Conservation (phyloP, 768 basidiomycete genomes). For the Suillus subaureus region DNA sequence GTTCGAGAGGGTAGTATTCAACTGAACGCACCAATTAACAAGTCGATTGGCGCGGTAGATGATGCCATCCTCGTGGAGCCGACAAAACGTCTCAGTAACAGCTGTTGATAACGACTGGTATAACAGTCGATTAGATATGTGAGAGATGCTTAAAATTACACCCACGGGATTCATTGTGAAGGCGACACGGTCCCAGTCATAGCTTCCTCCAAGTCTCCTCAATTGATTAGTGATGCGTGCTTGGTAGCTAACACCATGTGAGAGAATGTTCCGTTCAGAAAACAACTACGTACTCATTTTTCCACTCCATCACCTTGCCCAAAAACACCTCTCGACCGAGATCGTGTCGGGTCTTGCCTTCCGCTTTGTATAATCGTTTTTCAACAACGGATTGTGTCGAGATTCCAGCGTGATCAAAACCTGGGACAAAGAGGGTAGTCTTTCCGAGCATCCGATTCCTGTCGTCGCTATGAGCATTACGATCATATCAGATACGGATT, state of each 20-base stretch:
- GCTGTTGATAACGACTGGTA: constrained; percentile 75
- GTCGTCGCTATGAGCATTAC: background rate
- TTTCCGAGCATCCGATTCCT: constrained; percentile 98
- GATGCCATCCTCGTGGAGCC: constrained; percentile 87
- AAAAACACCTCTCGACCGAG: constrained; percentile 93
- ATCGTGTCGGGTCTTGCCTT: constrained; percentile 86
- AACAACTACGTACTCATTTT: constrained; percentile 74
- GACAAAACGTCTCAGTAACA: constrained; percentile 90
- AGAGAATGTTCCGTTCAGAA: constrained; percentile 2
- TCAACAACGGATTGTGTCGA: constrained; percentile 98
- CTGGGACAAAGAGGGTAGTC: constrained; percentile 87
- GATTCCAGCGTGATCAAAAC: constrained; percentile 98
- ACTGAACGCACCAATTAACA: constrained; percentile 96
- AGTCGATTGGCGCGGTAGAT: constrained; percentile 95
- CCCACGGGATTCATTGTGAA: constrained; percentile 93
- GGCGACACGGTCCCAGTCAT: constrained; percentile 92
- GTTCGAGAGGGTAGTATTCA: constrained; percentile 98
- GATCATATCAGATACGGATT: background rate
- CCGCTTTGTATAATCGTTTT: constrained; percentile 82
- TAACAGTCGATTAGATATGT: constrained; percentile 7
- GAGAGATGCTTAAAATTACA: background rate
- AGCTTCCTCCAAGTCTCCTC: constrained; percentile 86
- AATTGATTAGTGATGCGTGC: constrained; percentile 90
- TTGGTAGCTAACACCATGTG: constrained; percentile 68
- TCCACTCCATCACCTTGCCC: constrained; percentile 93